Base-by-base conservation (phyloP, 495 filamentous ascomycete genomes). In the Penicillium ucsense region DNA sequence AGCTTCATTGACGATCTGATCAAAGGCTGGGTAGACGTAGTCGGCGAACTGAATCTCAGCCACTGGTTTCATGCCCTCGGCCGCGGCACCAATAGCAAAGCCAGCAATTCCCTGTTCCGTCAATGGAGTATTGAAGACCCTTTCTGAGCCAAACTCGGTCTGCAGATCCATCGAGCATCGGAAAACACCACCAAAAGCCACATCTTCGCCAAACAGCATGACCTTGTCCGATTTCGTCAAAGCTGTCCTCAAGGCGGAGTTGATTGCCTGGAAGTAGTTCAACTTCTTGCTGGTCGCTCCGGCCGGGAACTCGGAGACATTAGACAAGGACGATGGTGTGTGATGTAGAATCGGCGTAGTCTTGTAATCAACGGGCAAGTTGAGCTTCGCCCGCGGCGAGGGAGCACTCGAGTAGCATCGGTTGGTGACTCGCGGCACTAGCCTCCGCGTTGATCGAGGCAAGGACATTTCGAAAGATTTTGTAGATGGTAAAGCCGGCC, bases 31-130 rank as follows among this genome's bases (percentile, higher is more conserved):
- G 65, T 84, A 97, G 37, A 98, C 83, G 64, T 98, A 98, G 66
- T 98, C 92, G 34, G 92, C 94, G 59, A 98, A 98, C 66, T 98
- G 92, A 44, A 98, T 92, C 69, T 98, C 92, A 2, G 94, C 91
- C 11, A 98, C 80, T 0, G 92, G 86, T 43, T 84, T 86, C 85
- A 95, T 88, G 5, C 92, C 92, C 67, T 95, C 84, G 12, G 87
- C 84, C 0, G 91, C 91, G 11, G 82, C 79, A 2, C 92, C 92
- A 57, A 95, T 88, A 8, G 84, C 94, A 57, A 97, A 97, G 0
- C 92, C 92, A 43, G 91, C 78, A 55, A 98, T 94, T 1, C 92
- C 92, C 65, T 97, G 92, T 56, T 98, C 92, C 8, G 83, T 84
- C 55, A 98, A 67, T 2, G 92, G 94, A 20, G 94, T 97, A 63